phyloP scores from a whole-genome alignment of 2,329 filamentous ascomycete species.

The Cladosporium sp. region DNA sequence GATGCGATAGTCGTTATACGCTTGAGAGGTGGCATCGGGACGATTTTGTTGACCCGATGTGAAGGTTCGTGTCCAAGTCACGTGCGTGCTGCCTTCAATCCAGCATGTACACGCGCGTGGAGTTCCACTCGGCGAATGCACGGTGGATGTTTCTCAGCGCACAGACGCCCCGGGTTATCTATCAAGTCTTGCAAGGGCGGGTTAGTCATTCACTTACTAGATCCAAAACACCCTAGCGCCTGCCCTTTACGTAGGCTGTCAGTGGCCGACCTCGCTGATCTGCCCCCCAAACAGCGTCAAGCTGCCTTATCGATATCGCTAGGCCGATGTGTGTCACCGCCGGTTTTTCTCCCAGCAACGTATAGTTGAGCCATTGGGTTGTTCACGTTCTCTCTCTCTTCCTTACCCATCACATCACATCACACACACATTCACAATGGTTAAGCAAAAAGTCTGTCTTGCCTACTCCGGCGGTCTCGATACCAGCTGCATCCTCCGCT shows the following conservation, averaged over 20 bases:
- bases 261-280: background rate
- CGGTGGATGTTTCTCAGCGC: background rate
- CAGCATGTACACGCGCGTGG: background rate
- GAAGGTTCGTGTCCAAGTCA: background rate
- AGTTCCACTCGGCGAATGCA: background rate
- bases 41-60: background rate
- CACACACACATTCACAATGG: slow-evolving; percentile 30
- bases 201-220: background rate
- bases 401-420: slow-evolving; percentile 11
- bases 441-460: slow-evolving; percentile 50
- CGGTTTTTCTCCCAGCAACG: slow-evolving; percentile 10
- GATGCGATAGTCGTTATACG: background rate
- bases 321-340: slow-evolving; percentile 11
- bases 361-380: slow-evolving; percentile 8
- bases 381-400: background rate
- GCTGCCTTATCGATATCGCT: slow-evolving; percentile 1
- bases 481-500: slow-evolving; percentile 57
- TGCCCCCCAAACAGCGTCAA: background rate
- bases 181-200: background rate
- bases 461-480: slow-evolving; percentile 59
- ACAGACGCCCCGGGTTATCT: background rate
- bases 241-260: background rate
- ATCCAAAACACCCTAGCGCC: background rate
- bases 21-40: background rate
- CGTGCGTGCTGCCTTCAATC: background rate